These are phyloP conservation scores for Eurotiales sp. DNA, from an alignment of 2,329 filamentous ascomycete species.

Conservation along the genomic window DNA sequence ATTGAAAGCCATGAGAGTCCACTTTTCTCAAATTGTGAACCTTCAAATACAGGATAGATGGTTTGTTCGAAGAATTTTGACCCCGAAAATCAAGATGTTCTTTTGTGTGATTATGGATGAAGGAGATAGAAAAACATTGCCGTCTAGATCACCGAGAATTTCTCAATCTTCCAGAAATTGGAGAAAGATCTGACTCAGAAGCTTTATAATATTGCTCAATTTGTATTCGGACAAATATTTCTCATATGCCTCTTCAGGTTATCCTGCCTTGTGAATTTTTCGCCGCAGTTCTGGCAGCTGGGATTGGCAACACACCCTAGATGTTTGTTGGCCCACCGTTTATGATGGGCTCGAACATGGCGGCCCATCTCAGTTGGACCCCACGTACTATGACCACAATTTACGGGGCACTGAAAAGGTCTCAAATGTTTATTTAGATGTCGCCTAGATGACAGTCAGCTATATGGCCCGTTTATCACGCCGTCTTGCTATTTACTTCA, in stretches of 20 bases:
- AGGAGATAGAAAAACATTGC: background rate
- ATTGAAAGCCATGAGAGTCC: background rate
- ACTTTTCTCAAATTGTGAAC: background rate
- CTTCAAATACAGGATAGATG: background rate
- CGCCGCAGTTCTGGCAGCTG: conserved; percentile 2
- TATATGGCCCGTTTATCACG: background rate
- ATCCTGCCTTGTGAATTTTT: background rate
- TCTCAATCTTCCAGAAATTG: background rate
- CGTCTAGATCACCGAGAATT: background rate
- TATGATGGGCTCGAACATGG: conserved; percentile 1
- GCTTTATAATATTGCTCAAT: background rate
- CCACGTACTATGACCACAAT: background rate
- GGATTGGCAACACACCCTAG: no score
- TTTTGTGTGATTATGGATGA: background rate
- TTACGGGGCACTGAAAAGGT: background rate
- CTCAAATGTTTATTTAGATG: conserved; percentile 2
- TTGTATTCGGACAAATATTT: background rate
- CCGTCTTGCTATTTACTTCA: conserved; percentile 1
- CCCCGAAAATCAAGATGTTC: background rate
- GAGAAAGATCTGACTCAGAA: background rate
- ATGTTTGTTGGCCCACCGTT: background rate
- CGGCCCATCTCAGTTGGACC: background rate
- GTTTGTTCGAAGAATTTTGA: background rate
- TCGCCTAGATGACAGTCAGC: conserved; percentile 4
- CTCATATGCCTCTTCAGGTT: conserved; percentile 1